Evolutionary conservation across 2,329 filamentous ascomycete genomes (phyloP), one percentile per base, ranked within the genome.

Genomic region (Cercospora zeina): DNA sequence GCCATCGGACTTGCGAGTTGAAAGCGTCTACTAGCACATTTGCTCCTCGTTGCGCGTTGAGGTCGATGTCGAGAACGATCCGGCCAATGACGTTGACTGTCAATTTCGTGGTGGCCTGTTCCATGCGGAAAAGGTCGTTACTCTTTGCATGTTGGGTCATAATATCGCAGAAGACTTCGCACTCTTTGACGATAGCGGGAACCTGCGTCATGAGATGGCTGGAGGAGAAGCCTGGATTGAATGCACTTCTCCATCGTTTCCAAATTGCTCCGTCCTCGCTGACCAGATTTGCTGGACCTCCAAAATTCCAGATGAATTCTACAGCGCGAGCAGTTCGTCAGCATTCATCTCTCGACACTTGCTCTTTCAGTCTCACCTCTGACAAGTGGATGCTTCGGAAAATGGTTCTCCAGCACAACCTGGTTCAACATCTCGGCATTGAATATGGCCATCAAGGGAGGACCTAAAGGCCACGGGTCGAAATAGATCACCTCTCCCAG

Each of bases 81-180:
- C 75, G 75, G 6, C 76, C 77, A 53, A 79, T 80, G 34, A 79
- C 72, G 62, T 79, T 77, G 14, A 80, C 73, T 1, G 77, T 77
- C 13, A 79, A 63, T 30, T 74, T 75, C 5, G 75, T 77, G 3
- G 75, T 73, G 14, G 73, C 72, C 50, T 74, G 70, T 59, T 80
- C 77, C 65, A 80, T 68, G 2, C 75, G 68, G 61, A 80, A 79
- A 1, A 79, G 61, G 4, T 74, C 69, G 21, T 74, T 68, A 14
- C 70, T 70, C 36, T 70, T 63, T 11, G 77, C 77, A 54, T 75
- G 72, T 31, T 71, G 53, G 3, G 70, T 67, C 53, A 80, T 73
- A 13, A 75, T 72, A 4, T 71, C 60, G 37, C 70, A 65, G 65
- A 77, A 77, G 11, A 70, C 66, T 10, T 69, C 37, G 10, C 68